Base-by-base conservation (phyloP, 768 basidiomycete genomes). In the Rhodotorula kratochvilovae region DNA sequence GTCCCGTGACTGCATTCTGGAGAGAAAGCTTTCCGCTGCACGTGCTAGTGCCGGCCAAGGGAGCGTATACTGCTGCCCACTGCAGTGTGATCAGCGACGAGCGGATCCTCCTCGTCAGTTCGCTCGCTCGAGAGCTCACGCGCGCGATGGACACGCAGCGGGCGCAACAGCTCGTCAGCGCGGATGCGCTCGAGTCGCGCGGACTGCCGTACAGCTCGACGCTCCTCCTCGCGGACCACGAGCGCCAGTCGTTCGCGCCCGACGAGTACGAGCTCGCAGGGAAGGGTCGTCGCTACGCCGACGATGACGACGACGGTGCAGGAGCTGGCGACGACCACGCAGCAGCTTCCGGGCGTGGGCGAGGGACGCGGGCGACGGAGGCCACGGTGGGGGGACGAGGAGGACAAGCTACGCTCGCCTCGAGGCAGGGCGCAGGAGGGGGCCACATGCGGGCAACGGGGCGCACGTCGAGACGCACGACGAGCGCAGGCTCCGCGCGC, bases 121-220 rank as follows among this genome's bases (percentile, higher is more conserved):
- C 5, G 8, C 45, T n/a, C 51, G n/a, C 51, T 29, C 51, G 23
- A 29, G 54, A 8, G 16, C n/a, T 3, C n/a, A 13, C 1, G 5
- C 16, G 31, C 13, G 54, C 10, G 13, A 55, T 55, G 54, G 33
- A 55, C 54, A 50, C 57, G 16, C 35, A 17, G 33, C 54, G 65
- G 4, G 70, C 70, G 5, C 56, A 48, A 0, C 55, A 67, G 39
- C 70, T 71, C 39, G 54, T 71, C 31, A 15, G 25, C 12, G 61
- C 67, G 39, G 70, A 71, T n/a, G 61, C 66, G 5, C 48, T 39
- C 43, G 5, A 35, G 10, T 48, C 48, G 42, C 35, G 61, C 42
- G 66, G 56, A 0, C 50, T 62, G 25, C 46, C 42, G 36, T 27
- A 31, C 36, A 19, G 13, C 7, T 19, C 48, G 10, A 29, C 51